A percentile compares a stretch with the other conserved stretches of the same genome.
These are phyloP conservation scores for Brassica nigra DNA, from an alignment of 345 rosid genomes.

Conservation along the genomic window DNA sequence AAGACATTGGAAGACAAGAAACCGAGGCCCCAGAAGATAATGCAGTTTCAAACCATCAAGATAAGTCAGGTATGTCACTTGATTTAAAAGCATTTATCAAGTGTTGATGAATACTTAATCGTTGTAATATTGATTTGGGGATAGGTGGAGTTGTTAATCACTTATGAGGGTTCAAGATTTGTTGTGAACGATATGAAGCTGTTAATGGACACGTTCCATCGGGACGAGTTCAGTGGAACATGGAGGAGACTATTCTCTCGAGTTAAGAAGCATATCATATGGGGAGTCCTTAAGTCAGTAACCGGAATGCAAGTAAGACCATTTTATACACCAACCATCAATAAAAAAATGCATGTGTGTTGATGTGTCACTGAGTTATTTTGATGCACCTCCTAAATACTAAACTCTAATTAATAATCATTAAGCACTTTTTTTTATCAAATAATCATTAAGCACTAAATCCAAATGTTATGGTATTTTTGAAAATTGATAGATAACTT, in stretches of 20 bases:
- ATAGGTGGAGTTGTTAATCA: constrained; percentile 83
- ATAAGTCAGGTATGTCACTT: constrained; percentile 80
- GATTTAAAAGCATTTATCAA: not conserved
- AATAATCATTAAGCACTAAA: too few species aligned
- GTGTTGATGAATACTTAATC: not conserved
- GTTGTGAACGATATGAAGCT: constrained; percentile 91
- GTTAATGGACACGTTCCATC: constrained; percentile 92
- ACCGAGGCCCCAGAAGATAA: constrained; percentile 81
- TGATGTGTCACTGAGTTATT: not conserved
- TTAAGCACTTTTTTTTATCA: too few species aligned
- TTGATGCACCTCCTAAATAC: not conserved
- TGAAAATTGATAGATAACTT: too few species aligned
- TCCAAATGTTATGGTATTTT: too few species aligned
- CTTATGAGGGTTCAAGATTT: constrained; percentile 90
- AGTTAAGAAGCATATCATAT: constrained; percentile 92
- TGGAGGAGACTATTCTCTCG: constrained; percentile 97
- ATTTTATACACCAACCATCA: not conserved
- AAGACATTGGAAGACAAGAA: constrained; percentile 81
- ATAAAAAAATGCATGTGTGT: not conserved
- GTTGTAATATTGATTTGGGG: constrained; percentile 10
- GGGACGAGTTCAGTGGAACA: constrained; percentile 83
- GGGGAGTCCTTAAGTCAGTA: constrained; percentile 97
- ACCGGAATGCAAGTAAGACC: constrained; percentile 92
- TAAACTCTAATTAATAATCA: too few species aligned
- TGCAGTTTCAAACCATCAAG: constrained; percentile 87